A percentile compares a stretch with the other conserved stretches of the same genome.
Evolutionary conservation across 768 basidiomycete species (phyloP).

Genomic region (Leccinum pellstonianum): DNA sequence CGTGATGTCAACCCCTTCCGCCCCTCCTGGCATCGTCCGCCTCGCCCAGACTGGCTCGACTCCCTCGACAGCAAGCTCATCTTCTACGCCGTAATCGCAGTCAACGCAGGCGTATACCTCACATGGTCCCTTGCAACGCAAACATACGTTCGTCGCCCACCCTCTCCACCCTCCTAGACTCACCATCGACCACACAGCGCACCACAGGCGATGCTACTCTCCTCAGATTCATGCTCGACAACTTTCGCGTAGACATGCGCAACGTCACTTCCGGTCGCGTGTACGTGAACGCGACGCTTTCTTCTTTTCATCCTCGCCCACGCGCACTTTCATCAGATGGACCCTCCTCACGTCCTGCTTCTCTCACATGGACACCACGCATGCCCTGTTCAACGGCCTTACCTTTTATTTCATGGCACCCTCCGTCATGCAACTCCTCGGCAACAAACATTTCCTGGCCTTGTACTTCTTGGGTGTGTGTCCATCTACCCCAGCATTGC

Average conservation of each 20-base stretch:
- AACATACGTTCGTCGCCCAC: constrained; percentile 34
- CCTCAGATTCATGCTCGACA: constrained; percentile 51
- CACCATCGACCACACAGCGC: constrained; percentile 25
- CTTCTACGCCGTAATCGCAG: constrained; percentile 61
- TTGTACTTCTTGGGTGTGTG: constrained; percentile 73
- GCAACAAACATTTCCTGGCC: constrained; percentile 61
- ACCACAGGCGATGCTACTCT: constrained; percentile 39
- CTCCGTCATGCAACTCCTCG: constrained; percentile 59
- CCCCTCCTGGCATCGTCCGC: constrained; percentile 31
- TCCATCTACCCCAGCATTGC: constrained; percentile 2
- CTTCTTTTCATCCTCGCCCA: neutral
- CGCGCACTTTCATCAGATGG: constrained; percentile 50
- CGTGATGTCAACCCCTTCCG: constrained; percentile 12
- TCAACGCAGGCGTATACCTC: constrained; percentile 61
- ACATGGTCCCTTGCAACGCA: constrained; percentile 49
- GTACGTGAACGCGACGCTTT: constrained; percentile 38
- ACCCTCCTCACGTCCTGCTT: constrained; percentile 69
- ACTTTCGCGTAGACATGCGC: constrained; percentile 61
- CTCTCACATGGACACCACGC: constrained; percentile 59
- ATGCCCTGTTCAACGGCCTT: constrained; percentile 76
- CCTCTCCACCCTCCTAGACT: neutral
- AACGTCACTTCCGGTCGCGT: constrained; percentile 66
- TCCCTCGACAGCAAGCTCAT: constrained; percentile 51
- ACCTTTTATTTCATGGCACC: constrained; percentile 77
- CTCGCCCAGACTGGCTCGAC: constrained; percentile 42